phyloP scores from a whole-genome alignment of 176 grass and related monocot species.

The Triticum monococcum region DNA sequence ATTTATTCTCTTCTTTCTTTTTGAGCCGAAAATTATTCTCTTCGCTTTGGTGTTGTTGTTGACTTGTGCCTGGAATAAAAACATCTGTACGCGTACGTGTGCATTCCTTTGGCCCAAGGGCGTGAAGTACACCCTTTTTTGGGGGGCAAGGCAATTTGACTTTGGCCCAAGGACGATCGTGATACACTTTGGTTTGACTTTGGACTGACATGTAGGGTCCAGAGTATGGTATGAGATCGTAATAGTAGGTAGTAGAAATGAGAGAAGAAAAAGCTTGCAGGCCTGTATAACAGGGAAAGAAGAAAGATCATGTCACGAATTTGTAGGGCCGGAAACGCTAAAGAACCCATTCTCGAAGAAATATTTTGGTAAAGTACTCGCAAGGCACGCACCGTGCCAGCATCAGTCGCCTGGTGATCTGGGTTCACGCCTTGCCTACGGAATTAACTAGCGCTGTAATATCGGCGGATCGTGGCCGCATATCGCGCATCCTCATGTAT shows the following conservation, averaged over 20 bases:
- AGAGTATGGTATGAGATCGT: not conserved
- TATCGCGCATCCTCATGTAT: not conserved
- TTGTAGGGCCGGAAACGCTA: not conserved
- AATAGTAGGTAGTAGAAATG: not conserved
- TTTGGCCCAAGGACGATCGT: not conserved
- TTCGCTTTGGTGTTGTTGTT: not conserved
- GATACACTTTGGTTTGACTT: not conserved
- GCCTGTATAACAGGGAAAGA: not conserved
- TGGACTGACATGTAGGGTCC: not conserved
- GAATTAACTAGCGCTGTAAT: not conserved
- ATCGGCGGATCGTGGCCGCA: not conserved
- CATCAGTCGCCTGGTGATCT: not conserved
- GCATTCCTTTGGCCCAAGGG: too few species aligned
- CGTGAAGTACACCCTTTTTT: too few species aligned
- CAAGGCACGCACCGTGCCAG: not conserved
- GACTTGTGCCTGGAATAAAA: not conserved
- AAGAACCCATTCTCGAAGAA: not conserved
- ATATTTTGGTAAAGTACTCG: not conserved
- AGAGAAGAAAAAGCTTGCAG: not conserved
- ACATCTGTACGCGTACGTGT: not conserved
- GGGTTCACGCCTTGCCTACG: not conserved
- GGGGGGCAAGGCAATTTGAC: too few species aligned
- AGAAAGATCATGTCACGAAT: conserved; percentile 48
- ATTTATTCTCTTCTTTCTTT: too few species aligned
- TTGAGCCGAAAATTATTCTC: not conserved